Evolutionary conservation across 768 basidiomycete species (phyloP), one percentile per base, ranked within the genome.

Genomic region (Russula compacta): DNA sequence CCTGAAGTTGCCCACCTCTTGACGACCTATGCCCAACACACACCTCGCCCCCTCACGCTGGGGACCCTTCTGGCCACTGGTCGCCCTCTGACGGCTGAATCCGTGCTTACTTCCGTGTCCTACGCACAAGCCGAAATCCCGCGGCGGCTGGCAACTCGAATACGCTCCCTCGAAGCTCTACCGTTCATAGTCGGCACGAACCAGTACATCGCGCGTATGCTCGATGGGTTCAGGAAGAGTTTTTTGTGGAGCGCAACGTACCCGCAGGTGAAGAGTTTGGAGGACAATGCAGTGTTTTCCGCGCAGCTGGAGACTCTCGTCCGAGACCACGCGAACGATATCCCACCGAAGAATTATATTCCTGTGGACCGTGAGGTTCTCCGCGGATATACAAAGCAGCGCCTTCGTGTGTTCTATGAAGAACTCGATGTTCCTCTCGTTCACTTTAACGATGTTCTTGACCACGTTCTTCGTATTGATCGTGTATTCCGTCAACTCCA

Each of bases 401-500:
- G 97, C 46, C 80, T 99, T 21, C 86, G 92, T 11, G 91, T 98
- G n/a, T 99, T 98, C 76, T 97, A 98, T 68, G 97, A 99, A 72
- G 97, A 99, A 74, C 76, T 99, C 54, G 97, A 99, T 64, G 97
- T 98, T 2, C 95, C 92, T 11, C 84, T 99, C 35, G 97, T 99
- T 24, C 81, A 98, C 19, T 99, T 98, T 81, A 98, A 99, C 70
- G 95, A 98, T 69, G 95, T 98, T 10, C 80, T 98, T 61, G 97
- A 99, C 69, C 97, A 99, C 68, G 97, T 98, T 43, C 82, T 99
- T 29, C 86, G 97, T 47, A 98, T 98, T 67, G 97, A 99, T 71
- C 87, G 97, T 70, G 97, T 98, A 29, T 99, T 99, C 87, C 86
- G 97, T 32, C 97, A 99, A 75, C 80, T 95, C 24, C 97, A 99